Conservation (phyloP, 768 basidiomycete genomes). For the Agrocybe pediades region DNA sequence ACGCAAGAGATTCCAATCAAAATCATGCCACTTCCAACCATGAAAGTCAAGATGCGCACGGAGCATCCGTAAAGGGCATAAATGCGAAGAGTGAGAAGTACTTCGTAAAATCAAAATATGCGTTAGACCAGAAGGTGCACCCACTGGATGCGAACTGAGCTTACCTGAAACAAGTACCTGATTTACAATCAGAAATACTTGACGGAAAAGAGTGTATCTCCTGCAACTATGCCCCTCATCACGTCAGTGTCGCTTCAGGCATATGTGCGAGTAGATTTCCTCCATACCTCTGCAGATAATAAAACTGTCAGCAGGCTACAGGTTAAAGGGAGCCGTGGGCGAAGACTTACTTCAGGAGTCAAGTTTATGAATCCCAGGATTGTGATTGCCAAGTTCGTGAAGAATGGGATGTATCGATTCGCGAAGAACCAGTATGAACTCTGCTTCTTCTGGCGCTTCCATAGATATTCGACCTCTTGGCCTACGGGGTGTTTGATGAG, state of each 20-base stretch:
- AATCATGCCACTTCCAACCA: constrained; percentile 32
- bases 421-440: constrained; percentile 48
- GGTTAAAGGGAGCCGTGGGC: not conserved
- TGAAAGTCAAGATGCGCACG: constrained; percentile 33
- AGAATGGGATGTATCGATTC: constrained; percentile 50
- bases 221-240: constrained; percentile 44
- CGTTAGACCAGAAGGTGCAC: not conserved
- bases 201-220: constrained; percentile 38
- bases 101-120: constrained; percentile 25
- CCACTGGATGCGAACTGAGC: constrained; percentile 24
- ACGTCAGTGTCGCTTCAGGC: too few species aligned
- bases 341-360: constrained; percentile 21
- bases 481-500: constrained; percentile 21
- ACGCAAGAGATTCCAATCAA: constrained; percentile 37
- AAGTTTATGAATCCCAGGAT: constrained; percentile 31
- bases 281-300: constrained; percentile 13
- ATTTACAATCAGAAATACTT: constrained; percentile 40
- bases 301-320: constrained; percentile 16
- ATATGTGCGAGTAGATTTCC: not conserved
- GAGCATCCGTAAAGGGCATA: constrained; percentile 51
- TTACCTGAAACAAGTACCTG: constrained; percentile 49
- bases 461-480: constrained; percentile 44
- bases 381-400: constrained; percentile 35
- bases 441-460: constrained; percentile 39
- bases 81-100: constrained; percentile 47